A percentile compares a stretch with the other conserved stretches of the same genome.
phyloP scores from a whole-genome alignment of 176 grass and related monocot species.

The Saccharum officinarum region DNA sequence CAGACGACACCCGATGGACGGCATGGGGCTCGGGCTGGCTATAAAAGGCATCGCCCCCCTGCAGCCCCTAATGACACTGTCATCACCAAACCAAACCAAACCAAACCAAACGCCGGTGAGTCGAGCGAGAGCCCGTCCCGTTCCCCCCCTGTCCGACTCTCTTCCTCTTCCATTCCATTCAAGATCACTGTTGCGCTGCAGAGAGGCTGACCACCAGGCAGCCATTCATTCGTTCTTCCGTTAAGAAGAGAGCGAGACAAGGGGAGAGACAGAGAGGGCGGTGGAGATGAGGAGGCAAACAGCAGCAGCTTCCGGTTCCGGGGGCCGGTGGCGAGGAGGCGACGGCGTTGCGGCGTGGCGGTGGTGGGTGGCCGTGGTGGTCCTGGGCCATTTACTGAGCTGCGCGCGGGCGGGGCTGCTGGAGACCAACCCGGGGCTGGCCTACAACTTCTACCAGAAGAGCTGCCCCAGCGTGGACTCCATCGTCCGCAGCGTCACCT shows the following conservation, averaged over 20 bases:
- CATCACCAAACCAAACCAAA: constrained; percentile 23
- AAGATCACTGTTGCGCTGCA: not conserved
- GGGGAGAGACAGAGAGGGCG: not conserved
- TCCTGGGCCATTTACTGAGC: constrained; percentile 29
- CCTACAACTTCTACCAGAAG: constrained; percentile 65
- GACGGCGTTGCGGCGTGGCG: not conserved
- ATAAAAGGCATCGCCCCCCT: constrained; percentile 27
- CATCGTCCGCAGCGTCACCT: constrained; percentile 42
- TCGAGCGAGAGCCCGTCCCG: not conserved
- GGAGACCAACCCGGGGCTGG: constrained; percentile 43
- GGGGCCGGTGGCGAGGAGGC: not conserved
- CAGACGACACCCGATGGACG: not conserved
- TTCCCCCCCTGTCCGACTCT: not conserved
- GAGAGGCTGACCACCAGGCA: not conserved
- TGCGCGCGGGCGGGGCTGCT: constrained; percentile 36
- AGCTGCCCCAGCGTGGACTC: constrained; percentile 49
- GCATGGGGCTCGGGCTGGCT: not conserved
- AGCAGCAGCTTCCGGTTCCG: not conserved
- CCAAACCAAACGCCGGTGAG: not conserved
- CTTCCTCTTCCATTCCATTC: not conserved
- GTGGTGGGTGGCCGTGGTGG: constrained; percentile 14
- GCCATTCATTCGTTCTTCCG: not conserved
- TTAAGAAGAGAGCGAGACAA: not conserved
- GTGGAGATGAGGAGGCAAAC: not conserved
- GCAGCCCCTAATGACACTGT: constrained; percentile 35